Base-by-base conservation (phyloP, 1,139 yeast genomes). In the Kodamaea suecica region DNA sequence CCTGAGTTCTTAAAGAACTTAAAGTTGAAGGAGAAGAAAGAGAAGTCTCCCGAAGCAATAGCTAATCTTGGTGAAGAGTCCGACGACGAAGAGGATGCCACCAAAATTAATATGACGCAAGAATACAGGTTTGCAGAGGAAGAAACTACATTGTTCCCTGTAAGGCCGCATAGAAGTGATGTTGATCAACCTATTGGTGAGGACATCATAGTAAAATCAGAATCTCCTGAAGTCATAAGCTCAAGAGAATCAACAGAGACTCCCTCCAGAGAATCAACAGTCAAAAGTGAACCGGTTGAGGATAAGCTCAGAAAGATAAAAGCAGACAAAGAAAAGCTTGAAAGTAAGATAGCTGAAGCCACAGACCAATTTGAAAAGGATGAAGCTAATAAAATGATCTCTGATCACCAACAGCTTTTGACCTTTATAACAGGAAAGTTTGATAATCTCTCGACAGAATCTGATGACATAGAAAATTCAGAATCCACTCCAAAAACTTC, bases 31-130 rank as follows among this genome's bases (percentile, higher is more conserved):
- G 59, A 57, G n/a, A 39, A 31, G 27, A 24, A 20, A 13, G 37
- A 32, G 17, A 29, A 21, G 19, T 10, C 35, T 9, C 30, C 44
- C 8, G 21, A 19, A 19, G 9, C 21, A 6, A 19, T 19, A 19
- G 28, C 10, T 6, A 6, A 13, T 5, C 17, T 4, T 12, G 26
- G 26, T 12, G 26, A 23, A 23, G 42, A 23, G 10, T 24, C 40
- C 3, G 62, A 55, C 4, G 64, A 50, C 5, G 70, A 59, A 9
- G 65, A 58, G 11, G 73, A 61, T 35, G 50, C 64, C 5, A 63
- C 76, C 8, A 71, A 63, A 45, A 78, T 80, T 43, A 74, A 80
- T 52, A 79, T 81, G 84, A 77, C 77, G 32, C 68, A 70, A 46
- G 80, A 73, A 35, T 77, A 78, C 44, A 60, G 61, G 23, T 70